phyloP scores from a whole-genome alignment of 345 rosid genomes.

The Salix koriyanagi region DNA sequence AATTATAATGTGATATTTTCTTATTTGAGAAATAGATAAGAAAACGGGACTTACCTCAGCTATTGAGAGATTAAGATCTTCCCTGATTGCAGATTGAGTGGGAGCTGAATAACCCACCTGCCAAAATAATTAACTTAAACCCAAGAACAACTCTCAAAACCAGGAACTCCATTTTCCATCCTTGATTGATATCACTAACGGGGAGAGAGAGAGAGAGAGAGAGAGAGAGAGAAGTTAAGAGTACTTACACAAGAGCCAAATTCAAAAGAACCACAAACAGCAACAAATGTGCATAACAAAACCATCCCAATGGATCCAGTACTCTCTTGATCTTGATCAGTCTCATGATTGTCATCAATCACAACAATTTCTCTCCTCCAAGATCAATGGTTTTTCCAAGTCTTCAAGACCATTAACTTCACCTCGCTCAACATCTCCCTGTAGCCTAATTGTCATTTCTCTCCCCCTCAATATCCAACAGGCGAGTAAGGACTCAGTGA shows the following conservation, averaged over 20 bases:
- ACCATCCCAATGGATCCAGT: conserved; percentile 60
- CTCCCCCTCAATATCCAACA: neutral
- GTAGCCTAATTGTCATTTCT: conserved; percentile 44
- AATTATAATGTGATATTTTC: neutral
- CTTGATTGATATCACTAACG: neutral
- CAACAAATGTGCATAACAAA: conserved; percentile 68
- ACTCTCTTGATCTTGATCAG: conserved; percentile 10
- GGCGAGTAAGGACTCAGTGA: no score
- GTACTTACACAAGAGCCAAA: conserved; percentile 89
- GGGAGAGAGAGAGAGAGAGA: neutral
- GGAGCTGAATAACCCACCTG: conserved; percentile 98
- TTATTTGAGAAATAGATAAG: neutral
- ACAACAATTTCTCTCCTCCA: conserved; percentile 18
- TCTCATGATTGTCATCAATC: conserved; percentile 20
- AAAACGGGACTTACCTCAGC: conserved; percentile 49
- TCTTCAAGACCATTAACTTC: conserved; percentile 36
- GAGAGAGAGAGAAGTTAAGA: neutral
- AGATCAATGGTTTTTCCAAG: conserved; percentile 49
- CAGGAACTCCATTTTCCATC: conserved; percentile 10
- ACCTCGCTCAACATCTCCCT: conserved; percentile 47
- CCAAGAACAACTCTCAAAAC: conserved; percentile 20
- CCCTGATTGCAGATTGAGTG: conserved; percentile 70
- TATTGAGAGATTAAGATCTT: conserved; percentile 71
- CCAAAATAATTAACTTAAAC: conserved; percentile 36
- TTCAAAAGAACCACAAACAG: conserved; percentile 83